These are phyloP conservation scores for Boechera divaricarpa DNA, from an alignment of 345 rosid species.

Conservation along the genomic window DNA sequence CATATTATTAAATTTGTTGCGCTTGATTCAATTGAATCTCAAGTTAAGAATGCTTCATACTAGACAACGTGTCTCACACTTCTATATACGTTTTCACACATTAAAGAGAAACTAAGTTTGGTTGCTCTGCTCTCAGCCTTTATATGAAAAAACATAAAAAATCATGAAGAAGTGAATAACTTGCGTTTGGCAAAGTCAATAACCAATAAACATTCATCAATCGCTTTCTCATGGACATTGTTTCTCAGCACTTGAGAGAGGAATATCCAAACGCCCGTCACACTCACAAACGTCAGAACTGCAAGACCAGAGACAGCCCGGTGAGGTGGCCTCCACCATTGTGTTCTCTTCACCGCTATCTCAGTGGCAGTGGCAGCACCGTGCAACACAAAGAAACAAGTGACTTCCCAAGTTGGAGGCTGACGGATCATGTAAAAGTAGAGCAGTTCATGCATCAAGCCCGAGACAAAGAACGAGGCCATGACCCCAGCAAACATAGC, in stretches of 20 bases:
- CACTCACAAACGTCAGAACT: constrained; percentile 50
- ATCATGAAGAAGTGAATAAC: constrained; percentile 6
- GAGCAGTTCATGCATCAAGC: constrained; percentile 72
- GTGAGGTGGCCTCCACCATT: constrained; percentile 42
- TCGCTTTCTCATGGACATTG: constrained; percentile 48
- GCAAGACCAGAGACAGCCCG: constrained; percentile 47
- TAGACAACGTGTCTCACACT: constrained; percentile 17
- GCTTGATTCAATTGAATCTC: not conserved
- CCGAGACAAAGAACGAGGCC: constrained; percentile 63
- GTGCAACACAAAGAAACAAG: constrained; percentile 66
- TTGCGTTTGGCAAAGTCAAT: constrained; percentile 36
- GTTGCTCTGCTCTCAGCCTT: constrained; percentile 10
- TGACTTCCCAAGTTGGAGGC: constrained; percentile 79
- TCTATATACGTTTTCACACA: constrained; percentile 5
- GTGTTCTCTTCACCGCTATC: constrained; percentile 51
- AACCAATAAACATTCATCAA: constrained; percentile 44
- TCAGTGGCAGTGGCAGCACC: constrained; percentile 58
- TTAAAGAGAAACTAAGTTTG: not conserved
- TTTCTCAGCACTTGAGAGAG: constrained; percentile 58
- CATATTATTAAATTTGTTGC: not conserved
- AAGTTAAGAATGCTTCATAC: not conserved
- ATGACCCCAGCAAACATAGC: constrained; percentile 50
- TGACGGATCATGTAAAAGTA: constrained; percentile 51
- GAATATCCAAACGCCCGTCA: constrained; percentile 59
- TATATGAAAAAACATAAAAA: not conserved